phyloP scores from a whole-genome alignment of 805 yeast species.

The Metschnikowia amazonensis region DNA sequence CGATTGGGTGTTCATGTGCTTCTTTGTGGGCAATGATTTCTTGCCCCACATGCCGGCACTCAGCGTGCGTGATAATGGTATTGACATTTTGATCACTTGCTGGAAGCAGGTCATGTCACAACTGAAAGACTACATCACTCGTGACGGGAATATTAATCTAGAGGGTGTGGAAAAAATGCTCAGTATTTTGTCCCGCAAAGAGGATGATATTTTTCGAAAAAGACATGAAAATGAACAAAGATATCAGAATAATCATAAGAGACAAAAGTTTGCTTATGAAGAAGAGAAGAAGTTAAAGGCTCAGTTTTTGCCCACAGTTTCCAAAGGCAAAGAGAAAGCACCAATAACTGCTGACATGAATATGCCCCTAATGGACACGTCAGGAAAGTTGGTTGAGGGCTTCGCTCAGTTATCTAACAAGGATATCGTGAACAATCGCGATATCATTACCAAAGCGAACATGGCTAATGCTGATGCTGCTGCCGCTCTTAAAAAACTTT shows the following conservation, averaged over 20 bases:
- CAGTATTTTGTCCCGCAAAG: conserved; percentile 62
- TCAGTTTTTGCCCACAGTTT: conserved; percentile 47
- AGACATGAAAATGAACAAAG: conserved; percentile 68
- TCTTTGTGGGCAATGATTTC: conserved; percentile 97
- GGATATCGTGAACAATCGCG: conserved; percentile 64
- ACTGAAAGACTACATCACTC: conserved; percentile 75
- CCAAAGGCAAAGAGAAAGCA: conserved; percentile 73
- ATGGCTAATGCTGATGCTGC: conserved; percentile 70
- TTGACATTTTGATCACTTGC: conserved; percentile 71
- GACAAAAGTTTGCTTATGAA: conserved; percentile 48
- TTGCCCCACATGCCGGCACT: conserved; percentile 92
- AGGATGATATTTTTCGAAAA: conserved; percentile 69
- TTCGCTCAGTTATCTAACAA: conserved; percentile 59
- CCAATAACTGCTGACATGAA: conserved; percentile 65
- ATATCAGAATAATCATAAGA: conserved; percentile 58
- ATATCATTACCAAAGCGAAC: conserved; percentile 63
- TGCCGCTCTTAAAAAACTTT: conserved; percentile 45
- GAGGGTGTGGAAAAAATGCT: conserved; percentile 72
- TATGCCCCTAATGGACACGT: conserved; percentile 71
- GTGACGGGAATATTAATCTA: conserved; percentile 81
- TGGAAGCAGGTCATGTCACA: conserved; percentile 76
- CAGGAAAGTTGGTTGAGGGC: conserved; percentile 71
- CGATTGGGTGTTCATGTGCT: conserved; percentile 98
- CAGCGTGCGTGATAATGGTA: conserved; percentile 92
- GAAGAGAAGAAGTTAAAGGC: conserved; percentile 45